A percentile compares a stretch with the other conserved stretches of the same genome.
Evolutionary conservation across 306 rosid species (phyloP).

Genomic region (Vigna nakashimae): DNA sequence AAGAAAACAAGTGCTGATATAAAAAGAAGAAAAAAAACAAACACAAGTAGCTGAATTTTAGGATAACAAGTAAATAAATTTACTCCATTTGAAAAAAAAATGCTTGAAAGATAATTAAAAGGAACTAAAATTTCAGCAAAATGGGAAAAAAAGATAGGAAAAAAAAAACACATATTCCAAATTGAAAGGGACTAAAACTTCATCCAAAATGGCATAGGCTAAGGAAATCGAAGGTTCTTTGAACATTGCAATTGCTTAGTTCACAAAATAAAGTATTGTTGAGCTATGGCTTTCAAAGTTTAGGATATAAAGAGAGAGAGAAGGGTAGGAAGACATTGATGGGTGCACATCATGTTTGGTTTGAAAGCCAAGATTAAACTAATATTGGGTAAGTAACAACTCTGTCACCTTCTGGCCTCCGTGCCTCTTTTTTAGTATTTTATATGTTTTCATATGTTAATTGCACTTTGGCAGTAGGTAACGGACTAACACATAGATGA

Average conservation of each 20-base stretch:
- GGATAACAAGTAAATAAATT: no score
- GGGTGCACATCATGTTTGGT: constrained; percentile 53
- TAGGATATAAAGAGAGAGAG: constrained; percentile 39
- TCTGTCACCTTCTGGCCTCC: constrained; percentile 29
- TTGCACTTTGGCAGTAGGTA: constrained; percentile 36
- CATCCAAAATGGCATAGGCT: background rate
- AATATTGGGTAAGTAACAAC: constrained; percentile 58
- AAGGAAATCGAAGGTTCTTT: constrained; percentile 40
- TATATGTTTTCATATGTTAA: background rate
- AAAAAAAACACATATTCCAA: background rate
- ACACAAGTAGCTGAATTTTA: no score
- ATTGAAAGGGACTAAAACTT: background rate
- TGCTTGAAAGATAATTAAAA: background rate
- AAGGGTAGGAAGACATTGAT: constrained; percentile 42
- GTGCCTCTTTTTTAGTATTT: background rate
- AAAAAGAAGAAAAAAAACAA: no score
- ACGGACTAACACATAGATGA: constrained; percentile 22
- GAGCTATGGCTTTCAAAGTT: constrained; percentile 79
- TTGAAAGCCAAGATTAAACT: constrained; percentile 68
- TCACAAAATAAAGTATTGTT: constrained; percentile 55
- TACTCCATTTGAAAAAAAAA: background rate
- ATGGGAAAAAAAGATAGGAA: background rate
- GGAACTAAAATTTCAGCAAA: background rate
- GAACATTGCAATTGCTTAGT: constrained; percentile 56
- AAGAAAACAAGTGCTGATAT: no score